Conservation (phyloP, 2,329 filamentous ascomycete genomes). For the Gyromitra esculenta region DNA sequence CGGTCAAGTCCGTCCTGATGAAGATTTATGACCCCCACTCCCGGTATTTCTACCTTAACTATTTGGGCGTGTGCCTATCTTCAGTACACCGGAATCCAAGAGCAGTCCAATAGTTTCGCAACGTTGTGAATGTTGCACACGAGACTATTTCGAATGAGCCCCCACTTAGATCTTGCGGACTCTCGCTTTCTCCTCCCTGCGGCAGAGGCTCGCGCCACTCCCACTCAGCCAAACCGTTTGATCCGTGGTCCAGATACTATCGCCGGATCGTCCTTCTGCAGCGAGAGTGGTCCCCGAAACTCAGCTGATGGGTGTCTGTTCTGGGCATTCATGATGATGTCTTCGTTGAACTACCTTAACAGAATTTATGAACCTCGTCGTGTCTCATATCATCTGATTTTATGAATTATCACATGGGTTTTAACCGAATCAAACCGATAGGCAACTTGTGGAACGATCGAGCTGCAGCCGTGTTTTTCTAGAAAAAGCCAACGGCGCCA, state of each 20-base stretch:
- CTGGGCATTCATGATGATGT: neutral
- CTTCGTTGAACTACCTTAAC: conserved; percentile 18
- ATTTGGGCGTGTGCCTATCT: conserved; percentile 19
- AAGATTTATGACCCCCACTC: conserved; percentile 30
- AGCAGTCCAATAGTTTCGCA: conserved; percentile 19
- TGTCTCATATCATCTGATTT: conserved; percentile 33
- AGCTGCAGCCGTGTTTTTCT: conserved; percentile 25
- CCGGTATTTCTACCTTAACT: conserved; percentile 19
- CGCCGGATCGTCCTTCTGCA: conserved; percentile 46
- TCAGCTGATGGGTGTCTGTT: conserved; percentile 37
- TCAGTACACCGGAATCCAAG: conserved; percentile 6
- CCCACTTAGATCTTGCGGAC: conserved; percentile 31
- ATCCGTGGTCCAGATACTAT: conserved; percentile 40
- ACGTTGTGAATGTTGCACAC: conserved; percentile 6
- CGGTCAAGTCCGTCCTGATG: conserved; percentile 1
- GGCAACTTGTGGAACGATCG: conserved; percentile 27
- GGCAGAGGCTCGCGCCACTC: conserved; percentile 24
- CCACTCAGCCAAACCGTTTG: conserved; percentile 16
- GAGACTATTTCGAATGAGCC: conserved; percentile 35
- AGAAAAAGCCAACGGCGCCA: conserved; percentile 33
- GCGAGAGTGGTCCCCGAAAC: conserved; percentile 38
- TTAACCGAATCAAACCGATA: conserved; percentile 24
- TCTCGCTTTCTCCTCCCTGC: neutral
- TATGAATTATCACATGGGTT: conserved; percentile 21
- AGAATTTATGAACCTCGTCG: neutral